Evolutionary conservation across 306 rosid genomes (phyloP), one percentile per base, ranked within the genome.

Genomic region (Vigna unguiculata): DNA sequence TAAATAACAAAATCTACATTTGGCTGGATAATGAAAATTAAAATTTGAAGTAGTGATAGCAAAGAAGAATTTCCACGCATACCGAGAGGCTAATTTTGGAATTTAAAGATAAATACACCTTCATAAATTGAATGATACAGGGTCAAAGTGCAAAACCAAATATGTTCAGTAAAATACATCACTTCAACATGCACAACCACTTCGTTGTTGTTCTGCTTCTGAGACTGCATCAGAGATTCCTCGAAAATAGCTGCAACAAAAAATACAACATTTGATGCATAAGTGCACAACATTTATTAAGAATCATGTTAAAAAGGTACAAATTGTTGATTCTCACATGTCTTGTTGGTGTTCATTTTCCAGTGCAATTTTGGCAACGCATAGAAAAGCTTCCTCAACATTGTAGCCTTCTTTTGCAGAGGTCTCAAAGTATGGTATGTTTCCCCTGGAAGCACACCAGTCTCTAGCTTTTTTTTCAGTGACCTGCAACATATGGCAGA

Each of bases 371-470:
- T 84, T 81, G 28, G 98, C 98, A 25, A 84, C 90, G 41, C 89
- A 84, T 0, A 83, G 64, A 79, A 94, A 94, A 16, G 97, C 95
- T 41, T 88, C 97, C 2, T 92, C 93, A 25, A 94, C 85, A 59
- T 89, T 89, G 81, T 78, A 71, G 2, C 85, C 88, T 67, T 94
- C 92, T 83, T 92, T 94, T 2, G 97, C 98, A 3, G 98, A 94
- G 16, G 97, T 91, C 75, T 90, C 95, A 55, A 85, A 89, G 87
- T 94, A 92, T n/a, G 98, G 91, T 34, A 94, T 87, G 81, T 86
- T 90, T 32, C 96, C 97, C 68, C 88, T 83, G 0, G 90, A 66
- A 74, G 84, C 88, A 80, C 98, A 92, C 97, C 97, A 94, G 40
- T 91, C 95, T 41, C 83, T 86, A 1, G 93, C 95, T 82, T 82